Percentiles rank a stretch among this genome's conserved stretches.
Conservation (phyloP, 2,329 filamentous ascomycete species). For the Ilyonectria robusta region DNA sequence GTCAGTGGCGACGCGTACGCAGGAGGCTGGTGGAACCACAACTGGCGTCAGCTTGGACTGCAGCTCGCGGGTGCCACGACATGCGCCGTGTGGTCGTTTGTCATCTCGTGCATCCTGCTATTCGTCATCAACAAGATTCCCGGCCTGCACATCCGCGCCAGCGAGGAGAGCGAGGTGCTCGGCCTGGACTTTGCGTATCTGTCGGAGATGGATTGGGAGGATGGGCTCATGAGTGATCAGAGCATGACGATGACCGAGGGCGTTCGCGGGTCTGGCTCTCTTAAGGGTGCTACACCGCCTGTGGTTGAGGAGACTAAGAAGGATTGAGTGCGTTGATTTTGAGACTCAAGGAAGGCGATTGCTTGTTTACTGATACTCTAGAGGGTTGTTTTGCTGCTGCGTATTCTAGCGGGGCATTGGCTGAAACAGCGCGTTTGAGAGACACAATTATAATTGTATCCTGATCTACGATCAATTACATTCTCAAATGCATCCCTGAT, state of each 20-base stretch:
- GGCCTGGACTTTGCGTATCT: conserved; percentile 62
- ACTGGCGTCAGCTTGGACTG: conserved; percentile 69
- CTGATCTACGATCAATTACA: background rate
- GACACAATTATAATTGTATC: background rate
- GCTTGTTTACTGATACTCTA: background rate
- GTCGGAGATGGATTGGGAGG: conserved; percentile 47
- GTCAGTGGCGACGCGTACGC: conserved; percentile 57
- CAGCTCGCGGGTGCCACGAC: conserved; percentile 71
- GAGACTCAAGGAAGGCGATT: background rate
- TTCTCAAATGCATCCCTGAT: background rate
- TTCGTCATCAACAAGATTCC: conserved; percentile 71
- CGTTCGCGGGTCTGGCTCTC: conserved; percentile 22
- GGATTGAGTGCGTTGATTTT: conserved; percentile 2
- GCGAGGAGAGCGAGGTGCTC: conserved; percentile 67
- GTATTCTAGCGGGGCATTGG: background rate
- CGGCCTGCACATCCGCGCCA: conserved; percentile 67
- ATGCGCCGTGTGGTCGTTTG: conserved; percentile 69
- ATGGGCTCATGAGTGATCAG: conserved; percentile 35
- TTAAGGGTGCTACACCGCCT: conserved; percentile 18
- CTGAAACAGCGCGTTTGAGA: background rate
- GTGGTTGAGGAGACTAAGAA: conserved; percentile 32
- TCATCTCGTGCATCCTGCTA: conserved; percentile 65
- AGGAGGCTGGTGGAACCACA: conserved; percentile 65
- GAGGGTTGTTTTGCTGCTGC: background rate
- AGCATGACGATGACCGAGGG: conserved; percentile 39